Conservation (phyloP, 2,329 filamentous ascomycete species). For the Cryphonectria carpinicola region DNA sequence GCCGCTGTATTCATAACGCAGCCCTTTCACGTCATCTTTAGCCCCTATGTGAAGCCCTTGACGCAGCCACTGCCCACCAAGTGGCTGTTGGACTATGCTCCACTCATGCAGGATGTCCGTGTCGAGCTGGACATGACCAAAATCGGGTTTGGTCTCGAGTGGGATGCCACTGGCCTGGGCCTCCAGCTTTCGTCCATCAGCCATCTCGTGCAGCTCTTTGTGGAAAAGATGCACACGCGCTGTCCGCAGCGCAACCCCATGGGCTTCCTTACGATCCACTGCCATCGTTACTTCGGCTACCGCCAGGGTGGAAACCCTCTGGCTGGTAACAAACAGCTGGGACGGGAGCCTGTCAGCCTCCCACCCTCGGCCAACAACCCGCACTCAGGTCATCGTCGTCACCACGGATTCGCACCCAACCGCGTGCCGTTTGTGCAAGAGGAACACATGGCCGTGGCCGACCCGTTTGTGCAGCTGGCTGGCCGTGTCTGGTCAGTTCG, state of each 20-base stretch:
- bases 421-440: constrained; percentile 39
- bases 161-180: constrained; percentile 33
- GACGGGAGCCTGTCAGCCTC: constrained; percentile 17
- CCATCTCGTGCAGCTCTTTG: constrained; percentile 37
- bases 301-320: constrained; percentile 20
- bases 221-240: constrained; percentile 33
- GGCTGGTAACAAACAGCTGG: not conserved
- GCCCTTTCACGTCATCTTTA: constrained; percentile 45
- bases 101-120: constrained; percentile 42
- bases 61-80: constrained; percentile 41
- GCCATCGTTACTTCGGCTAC: constrained; percentile 40
- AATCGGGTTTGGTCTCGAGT: constrained; percentile 39
- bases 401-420: constrained; percentile 17
- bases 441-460: constrained; percentile 38
- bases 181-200: constrained; percentile 36
- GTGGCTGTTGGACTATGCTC: constrained; percentile 42
- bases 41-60: constrained; percentile 40
- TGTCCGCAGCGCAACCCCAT: constrained; percentile 32
- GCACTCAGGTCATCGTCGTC: constrained; percentile 23
- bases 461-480: constrained; percentile 37
- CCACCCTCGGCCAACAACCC: constrained; percentile 26
- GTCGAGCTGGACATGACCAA: constrained; percentile 48
- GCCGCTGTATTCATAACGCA: constrained; percentile 40
- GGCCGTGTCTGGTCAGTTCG: constrained; percentile 39
- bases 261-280: constrained; percentile 39